Percentiles rank a stretch among this genome's conserved stretches.
Evolutionary conservation across 768 basidiomycete species (phyloP).

Genomic region (Pulveroboletus sp.): DNA sequence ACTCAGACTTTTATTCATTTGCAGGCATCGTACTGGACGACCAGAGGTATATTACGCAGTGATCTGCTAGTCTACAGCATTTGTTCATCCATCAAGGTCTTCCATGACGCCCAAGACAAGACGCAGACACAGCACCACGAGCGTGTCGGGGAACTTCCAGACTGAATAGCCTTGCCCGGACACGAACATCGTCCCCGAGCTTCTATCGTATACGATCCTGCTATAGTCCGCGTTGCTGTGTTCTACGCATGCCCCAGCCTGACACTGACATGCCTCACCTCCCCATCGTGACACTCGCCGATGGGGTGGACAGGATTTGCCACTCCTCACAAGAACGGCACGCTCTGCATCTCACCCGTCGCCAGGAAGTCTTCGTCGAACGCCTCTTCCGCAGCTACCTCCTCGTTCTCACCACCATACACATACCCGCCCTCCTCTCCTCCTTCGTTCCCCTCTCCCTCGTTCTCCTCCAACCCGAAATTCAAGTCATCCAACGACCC

Average conservation of each 20-base stretch:
- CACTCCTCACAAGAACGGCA: conserved; percentile 50
- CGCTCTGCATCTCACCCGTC: conserved; percentile 79
- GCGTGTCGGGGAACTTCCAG: no score
- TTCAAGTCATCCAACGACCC: conserved; percentile 68
- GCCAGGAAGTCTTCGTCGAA: conserved; percentile 79
- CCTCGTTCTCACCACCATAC: conserved; percentile 43
- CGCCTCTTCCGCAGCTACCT: conserved; percentile 64
- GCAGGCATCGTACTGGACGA: no score
- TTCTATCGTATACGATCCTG: no score
- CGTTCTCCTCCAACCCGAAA: conserved; percentile 52
- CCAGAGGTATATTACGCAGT: no score
- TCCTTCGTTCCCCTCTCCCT: conserved; percentile 35
- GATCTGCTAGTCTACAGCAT: no score
- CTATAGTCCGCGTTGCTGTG: neutral
- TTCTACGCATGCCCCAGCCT: neutral
- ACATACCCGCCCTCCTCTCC: conserved; percentile 29
- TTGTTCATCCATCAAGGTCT: no score
- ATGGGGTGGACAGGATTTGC: no score
- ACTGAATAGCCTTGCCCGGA: no score
- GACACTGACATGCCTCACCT: neutral
- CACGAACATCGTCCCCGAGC: no score
- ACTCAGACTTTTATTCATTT: no score
- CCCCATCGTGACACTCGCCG: neutral
- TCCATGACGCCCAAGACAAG: no score
- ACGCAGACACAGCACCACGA: no score